Conservation (phyloP, 371 early-diverging fungal genomes). For the Zychaea mexicana region DNA sequence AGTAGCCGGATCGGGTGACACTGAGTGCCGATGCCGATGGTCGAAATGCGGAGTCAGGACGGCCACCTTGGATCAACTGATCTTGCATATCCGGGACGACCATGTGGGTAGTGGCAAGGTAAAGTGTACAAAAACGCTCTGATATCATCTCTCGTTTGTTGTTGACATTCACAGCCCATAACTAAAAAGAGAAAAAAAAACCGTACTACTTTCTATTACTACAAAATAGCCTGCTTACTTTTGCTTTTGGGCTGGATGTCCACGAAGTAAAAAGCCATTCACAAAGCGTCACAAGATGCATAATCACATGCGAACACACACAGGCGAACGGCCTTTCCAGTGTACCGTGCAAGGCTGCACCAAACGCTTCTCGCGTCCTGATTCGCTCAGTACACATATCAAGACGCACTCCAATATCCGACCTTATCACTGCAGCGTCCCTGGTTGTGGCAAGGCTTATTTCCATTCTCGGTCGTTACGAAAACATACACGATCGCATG, state of each 20-base stretch:
- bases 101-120: conserved; percentile 27
- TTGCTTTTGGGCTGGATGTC: conserved; percentile 85
- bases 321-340: conserved; percentile 77
- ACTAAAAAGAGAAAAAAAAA: not conserved
- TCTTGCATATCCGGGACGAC: conserved; percentile 20
- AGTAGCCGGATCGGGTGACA: conserved; percentile 8
- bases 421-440: conserved; percentile 39
- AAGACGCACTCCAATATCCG: conserved; percentile 83
- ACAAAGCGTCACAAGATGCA: conserved; percentile 90
- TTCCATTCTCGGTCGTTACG: conserved; percentile 26
- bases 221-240: conserved; percentile 57
- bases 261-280: conserved; percentile 77
- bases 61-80: conserved; percentile 19
- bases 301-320: conserved; percentile 89
- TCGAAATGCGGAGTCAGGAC: conserved; percentile 3
- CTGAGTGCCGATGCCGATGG: conserved; percentile 19
- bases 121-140: not conserved
- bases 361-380: conserved; percentile 87
- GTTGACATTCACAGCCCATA: not conserved
- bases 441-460: conserved; percentile 25
- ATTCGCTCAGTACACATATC: conserved; percentile 86
- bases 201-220: conserved; percentile 21
- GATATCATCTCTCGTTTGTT: conserved; percentile 4
- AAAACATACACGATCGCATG: conserved; percentile 25
- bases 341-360: conserved; percentile 59